Base-by-base conservation (phyloP, 306 rosid genomes). In the Corylus avellana region DNA sequence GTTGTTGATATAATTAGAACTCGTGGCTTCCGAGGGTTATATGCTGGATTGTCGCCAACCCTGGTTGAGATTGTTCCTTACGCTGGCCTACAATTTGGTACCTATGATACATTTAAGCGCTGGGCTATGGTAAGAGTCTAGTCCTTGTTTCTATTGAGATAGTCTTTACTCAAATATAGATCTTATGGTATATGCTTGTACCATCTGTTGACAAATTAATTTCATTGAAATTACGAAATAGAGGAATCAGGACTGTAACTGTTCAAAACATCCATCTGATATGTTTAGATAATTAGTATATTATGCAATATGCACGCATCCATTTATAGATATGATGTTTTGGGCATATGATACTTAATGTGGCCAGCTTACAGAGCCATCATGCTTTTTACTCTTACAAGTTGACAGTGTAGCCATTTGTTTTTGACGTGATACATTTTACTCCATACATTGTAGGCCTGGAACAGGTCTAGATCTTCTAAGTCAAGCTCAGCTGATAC, bases 11-110 rank as follows among this genome's bases (percentile, higher is more conserved):
- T 95, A 68, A 12, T 85, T 71, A 83, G 49, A 68, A 67, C 87
- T 29, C 93, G 94, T 54, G 98, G 97, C 27, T 77, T 88, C 78
- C 93, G 76, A 83, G 97, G 98, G 58, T 66, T 95, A 80, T 95
- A 95, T 68, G 87, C 97, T 73, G 98, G 98, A 84, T 76, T 95
- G 77, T 89, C 95, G 2, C 98, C 98, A 54, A 95, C 97, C 32
- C 85, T 95, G 85, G 97, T 95, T 77, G 98, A 95, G 92, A 95
- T 95, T 85, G 80, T 95, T 87, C 98, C 98, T 35, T 95, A 95
- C 70, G 98, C 98, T 2, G 98, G 98, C 4, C 84, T 95, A 77
- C 98, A 95, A 79, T 95, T 95, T 80, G 98, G 98, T 51, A 95
- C 96, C 70, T 91, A 90, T 49, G 98, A 92, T 78, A 89, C 97